These are phyloP conservation scores for Babesia bigemina DNA, from an alignment of 169 alveolate genomes.

Conservation along the genomic window DNA sequence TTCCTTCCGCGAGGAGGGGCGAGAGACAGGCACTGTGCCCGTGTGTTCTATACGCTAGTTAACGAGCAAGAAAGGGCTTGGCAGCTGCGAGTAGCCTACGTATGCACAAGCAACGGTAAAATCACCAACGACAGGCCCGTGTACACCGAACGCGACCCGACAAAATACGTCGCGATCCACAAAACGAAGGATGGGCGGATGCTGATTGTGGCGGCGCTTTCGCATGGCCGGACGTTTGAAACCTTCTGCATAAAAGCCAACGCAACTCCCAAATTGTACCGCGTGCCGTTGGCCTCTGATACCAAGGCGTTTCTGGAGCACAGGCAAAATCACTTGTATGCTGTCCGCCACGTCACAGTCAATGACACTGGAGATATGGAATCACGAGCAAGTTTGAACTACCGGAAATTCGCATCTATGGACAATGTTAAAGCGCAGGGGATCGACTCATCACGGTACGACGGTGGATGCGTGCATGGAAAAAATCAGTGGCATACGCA, in stretches of 20 bases:
- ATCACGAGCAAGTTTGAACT: background rate
- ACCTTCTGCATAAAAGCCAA: conserved; percentile 8
- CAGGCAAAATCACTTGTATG: conserved; percentile 12
- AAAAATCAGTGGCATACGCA: background rate
- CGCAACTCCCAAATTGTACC: conserved; percentile 4
- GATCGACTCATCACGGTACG: too few relatives aligned
- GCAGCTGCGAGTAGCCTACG: conserved; percentile 16
- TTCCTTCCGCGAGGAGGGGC: conserved; percentile 36
- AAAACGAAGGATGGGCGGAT: conserved; percentile 44
- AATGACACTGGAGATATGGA: background rate
- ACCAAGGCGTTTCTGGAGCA: conserved; percentile 43
- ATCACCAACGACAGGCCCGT: conserved; percentile 19
- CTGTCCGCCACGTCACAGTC: background rate
- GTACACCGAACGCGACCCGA: conserved; percentile 39
- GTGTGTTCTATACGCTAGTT: conserved; percentile 40
- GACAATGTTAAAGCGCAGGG: background rate
- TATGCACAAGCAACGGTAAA: conserved; percentile 5
- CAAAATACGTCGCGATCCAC: conserved; percentile 34
- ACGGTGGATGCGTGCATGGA: background rate
- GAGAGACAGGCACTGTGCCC: background rate
- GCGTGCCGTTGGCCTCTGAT: conserved; percentile 17
- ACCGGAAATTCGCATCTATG: background rate
- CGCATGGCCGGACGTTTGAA: conserved; percentile 15
- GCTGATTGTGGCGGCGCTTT: conserved; percentile 35
- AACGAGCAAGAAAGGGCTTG: conserved; percentile 38